Conservation (phyloP, 2,329 filamentous ascomycete species). For the Canariomyces notabilis region DNA sequence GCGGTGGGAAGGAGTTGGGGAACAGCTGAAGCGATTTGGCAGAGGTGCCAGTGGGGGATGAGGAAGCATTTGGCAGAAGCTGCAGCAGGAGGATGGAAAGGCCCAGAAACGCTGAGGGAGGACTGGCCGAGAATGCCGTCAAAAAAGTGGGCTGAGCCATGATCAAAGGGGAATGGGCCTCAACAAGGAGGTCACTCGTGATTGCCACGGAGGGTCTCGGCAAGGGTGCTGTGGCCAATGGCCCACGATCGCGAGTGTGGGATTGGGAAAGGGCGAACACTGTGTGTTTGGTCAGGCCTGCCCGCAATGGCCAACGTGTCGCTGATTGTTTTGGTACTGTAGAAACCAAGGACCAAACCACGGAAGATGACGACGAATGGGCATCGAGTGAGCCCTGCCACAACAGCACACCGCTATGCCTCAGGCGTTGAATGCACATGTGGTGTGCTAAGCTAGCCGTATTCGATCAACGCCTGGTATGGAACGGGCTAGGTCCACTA, state of each 20-base stretch:
- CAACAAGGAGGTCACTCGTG: constrained; percentile 9
- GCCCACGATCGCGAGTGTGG: constrained; percentile 11
- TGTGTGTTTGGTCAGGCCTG: constrained; percentile 12
- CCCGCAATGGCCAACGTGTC: constrained; percentile 11
- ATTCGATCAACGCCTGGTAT: not conserved
- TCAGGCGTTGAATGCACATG: constrained; percentile 1
- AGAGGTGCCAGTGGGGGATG: constrained; percentile 8
- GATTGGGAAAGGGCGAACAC: constrained; percentile 14
- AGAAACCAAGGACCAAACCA: constrained; percentile 4
- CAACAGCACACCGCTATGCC: constrained; percentile 18
- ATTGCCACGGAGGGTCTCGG: constrained; percentile 18
- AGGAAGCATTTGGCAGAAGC: constrained; percentile 18
- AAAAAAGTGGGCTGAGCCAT: constrained; percentile 23
- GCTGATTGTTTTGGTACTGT: constrained; percentile 15
- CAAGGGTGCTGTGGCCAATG: constrained; percentile 17
- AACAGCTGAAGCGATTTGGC: constrained; percentile 7
- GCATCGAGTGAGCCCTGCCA: constrained; percentile 17
- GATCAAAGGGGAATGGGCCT: constrained; percentile 19
- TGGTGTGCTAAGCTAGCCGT: not conserved
- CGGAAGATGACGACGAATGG: constrained; percentile 24
- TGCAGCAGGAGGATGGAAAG: constrained; percentile 23
- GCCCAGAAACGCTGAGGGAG: constrained; percentile 22
- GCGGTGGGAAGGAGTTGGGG: constrained; percentile 2
- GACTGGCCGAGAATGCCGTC: not conserved
- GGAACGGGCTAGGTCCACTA: too few species aligned